Conservation (phyloP, 352 stramenopile genomes). For the Phytophthora lateralis region DNA sequence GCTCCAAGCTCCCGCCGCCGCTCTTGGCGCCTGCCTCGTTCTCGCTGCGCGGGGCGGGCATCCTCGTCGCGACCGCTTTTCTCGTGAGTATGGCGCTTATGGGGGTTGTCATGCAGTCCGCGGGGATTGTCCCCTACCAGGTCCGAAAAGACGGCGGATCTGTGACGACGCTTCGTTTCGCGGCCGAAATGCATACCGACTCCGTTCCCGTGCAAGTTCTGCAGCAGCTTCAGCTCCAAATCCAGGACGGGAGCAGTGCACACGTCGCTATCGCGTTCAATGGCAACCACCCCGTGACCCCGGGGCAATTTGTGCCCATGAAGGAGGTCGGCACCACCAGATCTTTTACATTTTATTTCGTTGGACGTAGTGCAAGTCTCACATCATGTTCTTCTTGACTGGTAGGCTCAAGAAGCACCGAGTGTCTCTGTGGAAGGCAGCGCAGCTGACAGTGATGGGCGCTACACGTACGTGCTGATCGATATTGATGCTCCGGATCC, state of each 20-base stretch:
- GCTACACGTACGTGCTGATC: slow-evolving; percentile 70
- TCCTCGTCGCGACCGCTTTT: slow-evolving; percentile 35
- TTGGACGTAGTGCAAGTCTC: slow-evolving; percentile 9
- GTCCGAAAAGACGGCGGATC: slow-evolving; percentile 6
- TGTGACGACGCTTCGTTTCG: slow-evolving; percentile 20
- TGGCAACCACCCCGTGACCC: slow-evolving; percentile 14
- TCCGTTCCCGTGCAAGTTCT: slow-evolving; percentile 15
- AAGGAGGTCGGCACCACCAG: slow-evolving; percentile 24
- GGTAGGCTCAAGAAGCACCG: slow-evolving; percentile 40
- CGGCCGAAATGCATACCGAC: slow-evolving; percentile 2
- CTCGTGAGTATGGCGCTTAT: slow-evolving; percentile 44
- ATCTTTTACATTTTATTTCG: not conserved
- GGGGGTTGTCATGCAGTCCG: slow-evolving; percentile 39
- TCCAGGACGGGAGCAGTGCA: slow-evolving; percentile 15
- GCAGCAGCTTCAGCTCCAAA: slow-evolving; percentile 15
- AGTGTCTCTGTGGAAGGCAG: slow-evolving; percentile 29
- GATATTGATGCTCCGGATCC: slow-evolving; percentile 76
- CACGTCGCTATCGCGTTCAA: slow-evolving; percentile 39
- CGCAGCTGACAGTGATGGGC: slow-evolving; percentile 11
- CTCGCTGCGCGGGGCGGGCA: slow-evolving; percentile 29
- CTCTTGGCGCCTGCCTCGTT: slow-evolving; percentile 30
- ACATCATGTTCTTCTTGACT: slow-evolving; percentile 6
- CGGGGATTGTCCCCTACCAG: slow-evolving; percentile 21
- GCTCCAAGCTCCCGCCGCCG: slow-evolving; percentile 20
- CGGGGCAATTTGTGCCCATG: slow-evolving; percentile 44